phyloP scores from a whole-genome alignment of 129 eudicot species.

The Chrysanthemum makinoi region DNA sequence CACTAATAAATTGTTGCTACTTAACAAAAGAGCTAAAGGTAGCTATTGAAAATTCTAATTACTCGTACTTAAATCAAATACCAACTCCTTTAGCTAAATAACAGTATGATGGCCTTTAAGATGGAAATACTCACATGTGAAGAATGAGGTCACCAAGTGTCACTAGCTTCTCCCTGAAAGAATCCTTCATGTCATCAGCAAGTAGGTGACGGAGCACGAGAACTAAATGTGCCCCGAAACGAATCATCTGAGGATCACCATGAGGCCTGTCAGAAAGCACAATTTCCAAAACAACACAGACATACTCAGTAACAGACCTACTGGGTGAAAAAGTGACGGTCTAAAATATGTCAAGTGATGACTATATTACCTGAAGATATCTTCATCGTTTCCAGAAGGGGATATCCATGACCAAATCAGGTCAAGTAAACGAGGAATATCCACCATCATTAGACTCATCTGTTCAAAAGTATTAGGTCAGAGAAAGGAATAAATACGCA shows the following conservation, averaged over 20 bases:
- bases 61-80: not conserved
- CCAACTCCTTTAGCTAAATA: not conserved
- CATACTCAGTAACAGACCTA: not conserved
- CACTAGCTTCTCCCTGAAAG: conserved; percentile 78
- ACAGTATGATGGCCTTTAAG: not conserved
- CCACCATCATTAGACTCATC: conserved; percentile 94
- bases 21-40: conserved; percentile 6
- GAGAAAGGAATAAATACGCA: conserved; percentile 12
- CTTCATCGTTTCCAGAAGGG: conserved; percentile 70
- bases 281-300: conserved; percentile 17
- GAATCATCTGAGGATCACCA: conserved; percentile 97
- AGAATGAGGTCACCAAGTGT: conserved; percentile 90
- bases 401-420: conserved; percentile 93
- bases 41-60: not conserved
- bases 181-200: conserved; percentile 81
- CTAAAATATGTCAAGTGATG: not conserved
- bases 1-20: not conserved
- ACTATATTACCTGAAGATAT: conserved; percentile 60
- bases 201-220: conserved; percentile 80
- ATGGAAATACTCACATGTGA: conserved; percentile 63
- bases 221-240: conserved; percentile 95
- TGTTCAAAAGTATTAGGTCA: conserved; percentile 42
- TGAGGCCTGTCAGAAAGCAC: conserved; percentile 63
- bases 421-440: conserved; percentile 81
- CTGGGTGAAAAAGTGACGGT: not conserved